phyloP scores from a whole-genome alignment of 108 stramenopile species.

The Hondaea fermentalgiana region DNA sequence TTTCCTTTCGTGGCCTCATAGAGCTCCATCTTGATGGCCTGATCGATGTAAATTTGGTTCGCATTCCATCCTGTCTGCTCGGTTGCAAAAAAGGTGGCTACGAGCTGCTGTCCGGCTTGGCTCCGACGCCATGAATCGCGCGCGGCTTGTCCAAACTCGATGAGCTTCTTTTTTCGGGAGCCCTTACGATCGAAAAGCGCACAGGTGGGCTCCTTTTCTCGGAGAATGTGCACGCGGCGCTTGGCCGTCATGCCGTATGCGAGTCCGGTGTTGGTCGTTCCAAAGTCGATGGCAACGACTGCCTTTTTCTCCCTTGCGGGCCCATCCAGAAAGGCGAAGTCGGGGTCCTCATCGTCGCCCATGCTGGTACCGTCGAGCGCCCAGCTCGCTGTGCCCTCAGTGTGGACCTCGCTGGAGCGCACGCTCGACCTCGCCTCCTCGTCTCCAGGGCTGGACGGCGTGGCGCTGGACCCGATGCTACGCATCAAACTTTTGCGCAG shows the following conservation, averaged over 20 bases:
- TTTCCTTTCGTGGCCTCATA: background rate
- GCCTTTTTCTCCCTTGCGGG: background rate
- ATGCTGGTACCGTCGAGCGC: background rate
- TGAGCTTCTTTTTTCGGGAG: background rate
- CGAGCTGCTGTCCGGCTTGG: background rate
- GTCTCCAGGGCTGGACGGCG: no score
- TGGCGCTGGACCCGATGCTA: no score
- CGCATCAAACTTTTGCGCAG: no score
- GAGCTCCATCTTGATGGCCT: constrained; percentile 4
- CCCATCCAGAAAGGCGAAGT: background rate
- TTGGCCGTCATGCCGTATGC: background rate
- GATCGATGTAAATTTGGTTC: background rate
- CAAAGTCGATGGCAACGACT: background rate
- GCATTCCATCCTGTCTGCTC: background rate
- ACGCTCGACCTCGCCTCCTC: no score
- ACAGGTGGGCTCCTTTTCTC: background rate
- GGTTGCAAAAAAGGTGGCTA: background rate
- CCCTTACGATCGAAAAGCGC: background rate
- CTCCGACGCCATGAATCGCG: background rate
- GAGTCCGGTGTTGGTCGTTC: constrained; percentile 6
- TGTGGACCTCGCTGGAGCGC: no score
- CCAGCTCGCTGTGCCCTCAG: no score
- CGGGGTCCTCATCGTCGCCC: background rate
- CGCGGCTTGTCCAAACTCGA: background rate
- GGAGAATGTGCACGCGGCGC: background rate